Evolutionary conservation across 768 basidiomycete genomes (phyloP).

Genomic region (Galerina marginata): DNA sequence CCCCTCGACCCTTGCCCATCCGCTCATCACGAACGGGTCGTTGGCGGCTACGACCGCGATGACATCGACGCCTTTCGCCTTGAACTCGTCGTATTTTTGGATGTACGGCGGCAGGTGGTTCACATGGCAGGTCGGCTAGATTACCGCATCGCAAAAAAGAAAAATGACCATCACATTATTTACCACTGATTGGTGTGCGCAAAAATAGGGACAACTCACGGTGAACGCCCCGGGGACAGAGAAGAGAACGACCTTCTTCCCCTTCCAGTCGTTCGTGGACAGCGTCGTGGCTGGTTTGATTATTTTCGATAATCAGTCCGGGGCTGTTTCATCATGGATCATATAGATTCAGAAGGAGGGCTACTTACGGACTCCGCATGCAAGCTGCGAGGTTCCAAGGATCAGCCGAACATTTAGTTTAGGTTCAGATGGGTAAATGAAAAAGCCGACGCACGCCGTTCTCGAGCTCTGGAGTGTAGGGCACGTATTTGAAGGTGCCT

Average conservation of each 20-base stretch:
- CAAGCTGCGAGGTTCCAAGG: conserved; percentile 42
- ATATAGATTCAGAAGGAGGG: conserved; percentile 1
- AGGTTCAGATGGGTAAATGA: conserved; percentile 16
- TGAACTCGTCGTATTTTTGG: conserved; percentile 72
- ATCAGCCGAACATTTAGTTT: conserved; percentile 16
- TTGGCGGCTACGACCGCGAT: conserved; percentile 80
- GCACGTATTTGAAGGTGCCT: conserved; percentile 55
- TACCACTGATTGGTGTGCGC: neutral
- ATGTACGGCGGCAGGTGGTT: conserved; percentile 72
- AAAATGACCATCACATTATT: conserved; percentile 44
- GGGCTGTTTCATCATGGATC: conserved; percentile 12
- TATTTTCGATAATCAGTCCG: neutral
- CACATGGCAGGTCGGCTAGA: conserved; percentile 66
- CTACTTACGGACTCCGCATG: conserved; percentile 68
- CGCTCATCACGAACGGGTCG: conserved; percentile 78
- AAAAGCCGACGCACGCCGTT: conserved; percentile 49
- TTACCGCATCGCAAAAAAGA: conserved; percentile 36
- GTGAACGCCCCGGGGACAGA: conserved; percentile 85
- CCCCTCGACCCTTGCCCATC: conserved; percentile 62
- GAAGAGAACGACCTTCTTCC: conserved; percentile 82
- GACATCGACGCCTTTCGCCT: conserved; percentile 75
- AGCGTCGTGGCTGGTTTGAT: conserved; percentile 51
- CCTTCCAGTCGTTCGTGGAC: conserved; percentile 70
- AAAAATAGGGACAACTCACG: conserved; percentile 42
- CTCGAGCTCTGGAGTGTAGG: conserved; percentile 67